phyloP scores from a whole-genome alignment of 2,329 filamentous ascomycete species.

The Scorias spongiosa region DNA sequence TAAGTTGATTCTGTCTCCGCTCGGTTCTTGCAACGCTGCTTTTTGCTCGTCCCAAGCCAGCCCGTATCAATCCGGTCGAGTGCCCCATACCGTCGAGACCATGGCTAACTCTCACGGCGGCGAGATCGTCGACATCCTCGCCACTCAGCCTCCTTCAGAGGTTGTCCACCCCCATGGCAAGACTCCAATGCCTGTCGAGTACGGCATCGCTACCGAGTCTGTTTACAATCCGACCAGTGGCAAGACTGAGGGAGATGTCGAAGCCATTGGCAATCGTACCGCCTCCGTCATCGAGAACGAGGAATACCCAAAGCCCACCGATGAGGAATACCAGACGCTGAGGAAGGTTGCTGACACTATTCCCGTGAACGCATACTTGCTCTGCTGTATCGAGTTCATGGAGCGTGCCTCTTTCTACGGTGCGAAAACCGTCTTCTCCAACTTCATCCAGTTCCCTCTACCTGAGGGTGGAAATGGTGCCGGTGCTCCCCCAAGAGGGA shows the following conservation, averaged over 20 bases:
- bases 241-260: constrained; percentile 8
- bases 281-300: constrained; percentile 10
- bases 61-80: no score
- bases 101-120: background rate
- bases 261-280: constrained; percentile 9
- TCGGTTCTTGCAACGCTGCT: no score
- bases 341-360: constrained; percentile 37
- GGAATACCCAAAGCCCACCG: constrained; percentile 23
- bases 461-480: constrained; percentile 28
- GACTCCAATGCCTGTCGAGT: constrained; percentile 7
- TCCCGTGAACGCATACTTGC: constrained; percentile 38
- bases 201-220: constrained; percentile 6
- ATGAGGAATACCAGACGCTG: constrained; percentile 31
- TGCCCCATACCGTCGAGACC: background rate
- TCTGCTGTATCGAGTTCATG: constrained; percentile 45
- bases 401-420: constrained; percentile 49
- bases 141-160: constrained; percentile 5
- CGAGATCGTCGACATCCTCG: constrained; percentile 32
- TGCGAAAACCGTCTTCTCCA: constrained; percentile 39
- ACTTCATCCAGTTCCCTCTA: constrained; percentile 47
- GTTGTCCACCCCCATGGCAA: constrained; percentile 7
- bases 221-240: constrained; percentile 4
- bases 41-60: no score
- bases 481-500: constrained; percentile 18
- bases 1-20: no score